These are phyloP conservation scores for Coprinopsis sp. DNA, from an alignment of 768 basidiomycete species.

Conservation along the genomic window DNA sequence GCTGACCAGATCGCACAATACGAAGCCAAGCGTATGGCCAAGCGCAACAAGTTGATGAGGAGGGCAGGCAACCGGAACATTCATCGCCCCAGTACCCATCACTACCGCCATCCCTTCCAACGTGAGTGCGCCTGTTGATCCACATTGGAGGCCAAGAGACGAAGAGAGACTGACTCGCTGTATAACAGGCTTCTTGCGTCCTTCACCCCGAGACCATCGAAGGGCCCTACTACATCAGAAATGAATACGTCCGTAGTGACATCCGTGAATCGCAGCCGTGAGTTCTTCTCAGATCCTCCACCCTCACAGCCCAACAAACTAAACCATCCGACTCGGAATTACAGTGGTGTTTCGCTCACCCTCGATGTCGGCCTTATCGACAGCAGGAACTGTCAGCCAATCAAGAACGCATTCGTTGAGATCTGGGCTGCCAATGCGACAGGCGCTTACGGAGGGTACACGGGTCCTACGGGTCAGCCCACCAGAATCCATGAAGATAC, in stretches of 20 bases:
- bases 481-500: slow-evolving; percentile 19
- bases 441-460: slow-evolving; percentile 23
- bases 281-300: background rate
- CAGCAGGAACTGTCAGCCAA: slow-evolving; percentile 31
- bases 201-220: slow-evolving; percentile 51
- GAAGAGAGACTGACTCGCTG: background rate
- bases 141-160: background rate
- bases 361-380: slow-evolving; percentile 36
- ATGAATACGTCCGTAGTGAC: slow-evolving; percentile 8
- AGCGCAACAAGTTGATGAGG: slow-evolving; percentile 10
- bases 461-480: slow-evolving; percentile 3
- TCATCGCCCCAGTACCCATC: slow-evolving; percentile 6
- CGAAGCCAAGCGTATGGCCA: slow-evolving; percentile 8
- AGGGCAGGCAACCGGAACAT: slow-evolving; percentile 7
- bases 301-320: background rate
- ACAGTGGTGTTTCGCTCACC: slow-evolving; percentile 28
- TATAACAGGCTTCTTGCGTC: slow-evolving; percentile 52
- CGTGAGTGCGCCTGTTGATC: background rate
- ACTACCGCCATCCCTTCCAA: slow-evolving; percentile 8
- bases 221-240: slow-evolving; percentile 48
- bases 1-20: slow-evolving; percentile 4
- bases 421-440: slow-evolving; percentile 30
- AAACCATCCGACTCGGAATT: background rate
- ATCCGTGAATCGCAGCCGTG: slow-evolving; percentile 6
- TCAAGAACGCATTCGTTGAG: slow-evolving; percentile 31